Conservation (phyloP, 495 filamentous ascomycete genomes). For the Penicillium paxilli region DNA sequence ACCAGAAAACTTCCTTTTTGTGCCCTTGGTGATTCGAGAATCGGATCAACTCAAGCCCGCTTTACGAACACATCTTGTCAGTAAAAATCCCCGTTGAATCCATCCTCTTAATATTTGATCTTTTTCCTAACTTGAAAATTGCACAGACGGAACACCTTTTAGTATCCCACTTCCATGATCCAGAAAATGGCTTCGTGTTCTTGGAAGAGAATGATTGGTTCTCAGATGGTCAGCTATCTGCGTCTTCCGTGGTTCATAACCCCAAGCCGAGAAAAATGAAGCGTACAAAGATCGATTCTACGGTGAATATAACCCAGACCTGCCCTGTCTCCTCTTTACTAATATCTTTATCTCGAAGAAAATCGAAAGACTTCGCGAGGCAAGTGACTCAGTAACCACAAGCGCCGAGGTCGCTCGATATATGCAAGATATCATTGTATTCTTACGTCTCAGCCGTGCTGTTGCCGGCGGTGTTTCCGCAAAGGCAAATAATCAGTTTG, state of each 20-base stretch:
- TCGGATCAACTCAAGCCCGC: conserved; percentile 25
- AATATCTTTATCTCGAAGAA: conserved; percentile 26
- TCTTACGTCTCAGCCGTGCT: conserved; percentile 82
- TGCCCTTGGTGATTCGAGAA: conserved; percentile 61
- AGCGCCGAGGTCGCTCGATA: conserved; percentile 74
- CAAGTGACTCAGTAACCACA: conserved; percentile 41
- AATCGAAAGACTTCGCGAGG: conserved; percentile 39
- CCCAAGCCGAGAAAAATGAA: conserved; percentile 14
- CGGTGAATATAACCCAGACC: conserved; percentile 25
- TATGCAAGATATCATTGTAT: conserved; percentile 79
- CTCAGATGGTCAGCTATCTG: conserved; percentile 44
- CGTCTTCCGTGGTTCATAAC: conserved; percentile 47
- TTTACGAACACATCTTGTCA: conserved; percentile 51
- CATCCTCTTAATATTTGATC: background rate
- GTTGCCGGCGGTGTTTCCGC: conserved; percentile 77
- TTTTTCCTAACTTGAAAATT: background rate
- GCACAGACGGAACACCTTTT: conserved; percentile 80
- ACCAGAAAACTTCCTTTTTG: conserved; percentile 77
- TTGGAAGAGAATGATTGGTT: conserved; percentile 59
- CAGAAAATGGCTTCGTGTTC: conserved; percentile 69
- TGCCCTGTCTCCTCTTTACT: background rate
- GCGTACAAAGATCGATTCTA: conserved; percentile 18
- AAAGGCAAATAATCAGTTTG: conserved; percentile 74
- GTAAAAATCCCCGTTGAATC: conserved; percentile 1
- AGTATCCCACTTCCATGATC: conserved; percentile 82